A percentile compares a stretch with the other conserved stretches of the same genome.
Conservation (phyloP, 2,329 filamentous ascomycete species). For the Apiospora hydei region DNA sequence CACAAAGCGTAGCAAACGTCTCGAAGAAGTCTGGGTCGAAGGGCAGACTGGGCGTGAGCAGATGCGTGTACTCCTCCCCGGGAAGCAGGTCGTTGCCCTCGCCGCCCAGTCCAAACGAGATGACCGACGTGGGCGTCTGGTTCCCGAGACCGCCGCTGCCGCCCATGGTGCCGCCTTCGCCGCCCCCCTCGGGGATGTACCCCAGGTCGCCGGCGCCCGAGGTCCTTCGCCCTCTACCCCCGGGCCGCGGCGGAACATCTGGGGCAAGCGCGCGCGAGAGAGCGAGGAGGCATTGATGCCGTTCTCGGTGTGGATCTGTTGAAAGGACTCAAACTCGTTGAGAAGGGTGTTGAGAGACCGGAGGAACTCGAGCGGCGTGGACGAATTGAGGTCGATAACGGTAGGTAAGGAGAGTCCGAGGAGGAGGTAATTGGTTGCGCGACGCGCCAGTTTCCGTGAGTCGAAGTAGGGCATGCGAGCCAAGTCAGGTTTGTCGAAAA, state of each 20-base stretch:
- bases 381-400: constrained; percentile 86
- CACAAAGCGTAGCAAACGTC: constrained; percentile 94
- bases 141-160: constrained; percentile 38
- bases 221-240: constrained; percentile 63
- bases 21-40: constrained; percentile 98
- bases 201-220: constrained; percentile 54
- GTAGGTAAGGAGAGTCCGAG: constrained; percentile 90
- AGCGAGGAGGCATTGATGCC: constrained; percentile 73
- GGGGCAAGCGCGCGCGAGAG: constrained; percentile 79
- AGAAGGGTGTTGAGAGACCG: constrained; percentile 85
- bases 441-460: constrained; percentile 80
- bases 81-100: constrained; percentile 73
- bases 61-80: constrained; percentile 86
- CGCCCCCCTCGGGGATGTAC: constrained; percentile 32
- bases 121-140: constrained; percentile 52
- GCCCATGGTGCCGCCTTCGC: constrained; percentile 30
- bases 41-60: constrained; percentile 89
- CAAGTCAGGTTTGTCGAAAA: constrained; percentile 85
- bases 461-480: constrained; percentile 86
- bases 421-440: constrained; percentile 92
- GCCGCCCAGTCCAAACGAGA: constrained; percentile 60
- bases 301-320: constrained; percentile 82
- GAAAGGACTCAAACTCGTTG: constrained; percentile 92
- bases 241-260: constrained; percentile 78
- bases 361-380: constrained; percentile 83